Evolutionary conservation across 2,329 filamentous ascomycete species (phyloP).

Genomic region (Cordyceps farinosa): DNA sequence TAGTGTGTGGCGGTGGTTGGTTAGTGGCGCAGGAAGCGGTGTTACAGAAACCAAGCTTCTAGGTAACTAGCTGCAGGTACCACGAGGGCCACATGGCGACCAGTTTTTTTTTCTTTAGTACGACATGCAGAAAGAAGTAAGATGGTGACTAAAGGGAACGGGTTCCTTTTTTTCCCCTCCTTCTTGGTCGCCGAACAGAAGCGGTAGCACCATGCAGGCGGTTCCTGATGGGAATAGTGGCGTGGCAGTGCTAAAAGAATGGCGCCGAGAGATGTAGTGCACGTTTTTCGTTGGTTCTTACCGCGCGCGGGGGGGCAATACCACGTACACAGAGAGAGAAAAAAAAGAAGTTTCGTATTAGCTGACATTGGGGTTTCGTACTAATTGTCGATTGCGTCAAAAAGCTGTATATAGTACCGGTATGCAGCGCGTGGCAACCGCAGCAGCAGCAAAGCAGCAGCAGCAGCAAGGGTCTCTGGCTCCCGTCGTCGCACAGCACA

Average conservation of each 20-base stretch:
- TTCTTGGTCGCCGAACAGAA: background rate
- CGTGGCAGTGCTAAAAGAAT: slow-evolving; percentile 7
- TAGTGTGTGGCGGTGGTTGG: background rate
- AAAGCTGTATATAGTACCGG: too few species aligned
- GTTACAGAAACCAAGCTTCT: background rate
- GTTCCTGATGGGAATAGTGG: background rate
- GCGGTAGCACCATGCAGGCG: background rate
- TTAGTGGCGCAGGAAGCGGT: background rate
- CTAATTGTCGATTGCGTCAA: background rate
- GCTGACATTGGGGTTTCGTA: background rate
- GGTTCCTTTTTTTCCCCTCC: too few species aligned
- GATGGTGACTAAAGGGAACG: background rate
- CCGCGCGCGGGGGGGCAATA: background rate
- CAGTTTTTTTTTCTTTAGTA: background rate
- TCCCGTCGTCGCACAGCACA: background rate
- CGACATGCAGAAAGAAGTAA: background rate
- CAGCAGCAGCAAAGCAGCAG: too few species aligned
- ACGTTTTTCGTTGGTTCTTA: background rate
- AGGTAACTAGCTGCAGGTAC: slow-evolving; percentile 1
- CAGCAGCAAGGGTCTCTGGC: too few species aligned
- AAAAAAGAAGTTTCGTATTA: background rate
- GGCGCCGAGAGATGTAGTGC: background rate
- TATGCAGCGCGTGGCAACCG: too few species aligned
- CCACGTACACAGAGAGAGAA: background rate
- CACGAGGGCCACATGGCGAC: slow-evolving; percentile 5